Evolutionary conservation across 1,139 yeast genomes (phyloP).

Genomic region (Yamadazyma blattariae): DNA sequence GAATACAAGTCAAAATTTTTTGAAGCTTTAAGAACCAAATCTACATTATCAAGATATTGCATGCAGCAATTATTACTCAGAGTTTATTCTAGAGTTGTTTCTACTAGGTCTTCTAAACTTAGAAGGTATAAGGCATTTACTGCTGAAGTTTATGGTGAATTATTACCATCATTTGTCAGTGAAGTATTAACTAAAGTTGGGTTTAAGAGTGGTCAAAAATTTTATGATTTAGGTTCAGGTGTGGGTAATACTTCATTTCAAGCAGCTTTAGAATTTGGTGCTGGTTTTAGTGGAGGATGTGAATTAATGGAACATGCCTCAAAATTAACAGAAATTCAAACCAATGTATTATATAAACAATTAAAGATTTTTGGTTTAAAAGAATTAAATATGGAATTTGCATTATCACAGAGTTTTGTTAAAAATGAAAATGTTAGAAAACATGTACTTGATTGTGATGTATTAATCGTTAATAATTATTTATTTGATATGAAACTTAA

Average conservation of each 20-base stretch:
- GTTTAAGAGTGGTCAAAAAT: conserved; percentile 51
- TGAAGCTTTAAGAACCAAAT: conserved; percentile 28
- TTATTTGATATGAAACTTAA: conserved; percentile 75
- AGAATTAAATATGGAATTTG: conserved; percentile 54
- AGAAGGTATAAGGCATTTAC: conserved; percentile 82
- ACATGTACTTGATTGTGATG: conserved; percentile 61
- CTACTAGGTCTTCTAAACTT: conserved; percentile 66
- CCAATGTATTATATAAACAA: conserved; percentile 55
- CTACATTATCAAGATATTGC: conserved; percentile 51
- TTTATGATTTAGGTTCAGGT: conserved; percentile 89
- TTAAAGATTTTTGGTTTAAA: conserved; percentile 61
- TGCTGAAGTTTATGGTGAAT: conserved; percentile 88
- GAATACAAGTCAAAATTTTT: conserved; percentile 27
- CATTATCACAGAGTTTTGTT: conserved; percentile 69
- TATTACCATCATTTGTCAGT: conserved; percentile 74
- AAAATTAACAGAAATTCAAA: conserved; percentile 59
- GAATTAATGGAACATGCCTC: conserved; percentile 88
- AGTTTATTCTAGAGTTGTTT: conserved; percentile 73
- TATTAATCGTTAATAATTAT: conserved; percentile 77
- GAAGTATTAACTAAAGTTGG: conserved; percentile 65
- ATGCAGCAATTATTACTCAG: conserved; percentile 70
- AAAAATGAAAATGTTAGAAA: conserved; percentile 55
- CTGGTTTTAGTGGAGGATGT: conserved; percentile 75
- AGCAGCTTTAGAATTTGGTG: conserved; percentile 85
- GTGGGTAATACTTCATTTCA: conserved; percentile 91